Conservation (phyloP, 768 basidiomycete genomes). For the Leccinum imitatum region DNA sequence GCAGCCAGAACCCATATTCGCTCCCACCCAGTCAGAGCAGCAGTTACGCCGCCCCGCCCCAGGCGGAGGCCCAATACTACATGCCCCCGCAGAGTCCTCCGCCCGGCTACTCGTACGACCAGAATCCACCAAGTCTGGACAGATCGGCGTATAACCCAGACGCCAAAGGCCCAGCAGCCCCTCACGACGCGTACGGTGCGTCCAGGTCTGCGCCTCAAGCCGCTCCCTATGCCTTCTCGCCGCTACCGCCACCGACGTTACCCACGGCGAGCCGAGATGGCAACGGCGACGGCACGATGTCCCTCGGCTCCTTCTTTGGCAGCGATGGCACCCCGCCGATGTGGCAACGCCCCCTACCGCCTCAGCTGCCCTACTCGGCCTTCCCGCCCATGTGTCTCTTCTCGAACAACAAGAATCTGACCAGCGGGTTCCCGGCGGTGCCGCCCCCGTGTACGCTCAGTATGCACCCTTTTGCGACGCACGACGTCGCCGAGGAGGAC, state of each 20-base stretch:
- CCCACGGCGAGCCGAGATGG: background rate
- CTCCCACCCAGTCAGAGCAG: background rate
- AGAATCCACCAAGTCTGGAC: constrained; percentile 3
- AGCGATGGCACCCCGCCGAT: constrained; percentile 24
- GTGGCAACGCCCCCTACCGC: constrained; percentile 26
- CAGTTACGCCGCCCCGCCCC: constrained; percentile 2
- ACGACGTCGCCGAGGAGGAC: constrained; percentile 50
- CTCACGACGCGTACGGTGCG: background rate
- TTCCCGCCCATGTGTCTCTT: constrained; percentile 33
- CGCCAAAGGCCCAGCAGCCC: background rate
- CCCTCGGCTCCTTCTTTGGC: constrained; percentile 29
- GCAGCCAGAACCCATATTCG: constrained; percentile 9
- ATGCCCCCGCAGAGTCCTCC: constrained; percentile 12
- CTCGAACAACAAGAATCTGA: constrained; percentile 29
- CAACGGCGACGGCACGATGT: constrained; percentile 8
- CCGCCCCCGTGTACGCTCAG: constrained; percentile 39
- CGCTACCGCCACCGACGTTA: background rate
- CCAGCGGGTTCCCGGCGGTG: constrained; percentile 43
- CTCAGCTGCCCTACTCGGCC: constrained; percentile 15
- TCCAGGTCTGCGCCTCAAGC: background rate
- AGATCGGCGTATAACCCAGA: background rate
- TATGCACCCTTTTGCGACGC: constrained; percentile 51
- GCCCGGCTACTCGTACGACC: constrained; percentile 12
- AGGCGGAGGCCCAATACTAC: background rate
- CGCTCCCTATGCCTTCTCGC: background rate